Evolutionary conservation across 2,329 filamentous ascomycete species (phyloP).

Genomic region (Pezicula rhizophila): DNA sequence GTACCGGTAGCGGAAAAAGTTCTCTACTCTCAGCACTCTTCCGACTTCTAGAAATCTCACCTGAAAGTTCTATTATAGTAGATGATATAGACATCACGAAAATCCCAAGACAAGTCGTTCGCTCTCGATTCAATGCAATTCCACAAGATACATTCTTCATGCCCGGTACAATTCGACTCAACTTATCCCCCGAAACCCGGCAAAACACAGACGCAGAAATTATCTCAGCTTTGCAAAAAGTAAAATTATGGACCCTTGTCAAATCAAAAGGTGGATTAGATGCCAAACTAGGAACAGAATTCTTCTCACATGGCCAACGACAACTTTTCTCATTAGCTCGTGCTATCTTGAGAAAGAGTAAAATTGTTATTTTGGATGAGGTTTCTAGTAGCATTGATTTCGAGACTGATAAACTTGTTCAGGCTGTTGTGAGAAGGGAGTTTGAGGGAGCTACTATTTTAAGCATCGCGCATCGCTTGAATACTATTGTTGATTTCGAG

Average conservation of each 20-base stretch:
- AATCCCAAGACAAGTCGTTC: slow-evolving; percentile 32
- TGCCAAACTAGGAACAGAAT: slow-evolving; percentile 21
- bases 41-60: slow-evolving; percentile 38
- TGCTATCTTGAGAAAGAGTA: slow-evolving; percentile 33
- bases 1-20: slow-evolving; percentile 33
- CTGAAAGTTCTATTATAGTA: slow-evolving; percentile 32
- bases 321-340: slow-evolving; percentile 43
- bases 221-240: background rate
- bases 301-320: slow-evolving; percentile 38
- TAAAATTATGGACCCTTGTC: background rate
- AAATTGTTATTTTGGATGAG: slow-evolving; percentile 35
- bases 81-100: slow-evolving; percentile 35
- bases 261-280: slow-evolving; percentile 24
- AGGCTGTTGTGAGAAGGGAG: slow-evolving; percentile 44
- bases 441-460: slow-evolving; percentile 49
- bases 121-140: slow-evolving; percentile 34
- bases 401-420: slow-evolving; percentile 50
- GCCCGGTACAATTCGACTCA: slow-evolving; percentile 26
- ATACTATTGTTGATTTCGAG: slow-evolving; percentile 44
- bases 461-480: slow-evolving; percentile 29
- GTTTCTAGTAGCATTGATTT: slow-evolving; percentile 46
- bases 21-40: slow-evolving; percentile 37
- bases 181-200: slow-evolving; percentile 31
- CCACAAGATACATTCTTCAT: slow-evolving; percentile 38
- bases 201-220: slow-evolving; percentile 4